Evolutionary conservation across 2,329 filamentous ascomycete genomes (phyloP).

Genomic region (Botryotinia narcissicola): DNA sequence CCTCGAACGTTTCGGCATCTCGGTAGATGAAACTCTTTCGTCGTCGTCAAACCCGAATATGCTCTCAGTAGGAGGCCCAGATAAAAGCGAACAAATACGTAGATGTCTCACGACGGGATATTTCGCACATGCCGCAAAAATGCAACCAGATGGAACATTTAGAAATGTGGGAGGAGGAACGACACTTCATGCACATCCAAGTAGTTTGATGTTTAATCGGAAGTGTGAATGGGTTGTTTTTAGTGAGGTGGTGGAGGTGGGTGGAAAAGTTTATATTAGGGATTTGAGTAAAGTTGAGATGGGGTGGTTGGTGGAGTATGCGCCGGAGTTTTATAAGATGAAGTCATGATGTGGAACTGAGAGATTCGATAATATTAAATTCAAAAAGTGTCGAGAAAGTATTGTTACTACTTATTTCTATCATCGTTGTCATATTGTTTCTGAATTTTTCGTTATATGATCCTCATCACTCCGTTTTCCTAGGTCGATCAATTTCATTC

Average conservation of each 20-base stretch:
- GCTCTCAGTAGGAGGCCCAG: constrained; percentile 42
- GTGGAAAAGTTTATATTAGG: constrained; percentile 82
- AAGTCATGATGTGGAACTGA: neutral
- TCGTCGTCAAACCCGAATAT: constrained; percentile 37
- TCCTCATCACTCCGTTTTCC: neutral
- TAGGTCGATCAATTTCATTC: neutral
- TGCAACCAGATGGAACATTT: constrained; percentile 92
- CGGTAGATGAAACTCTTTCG: constrained; percentile 61
- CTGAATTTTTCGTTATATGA: neutral
- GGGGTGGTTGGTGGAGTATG: constrained; percentile 87
- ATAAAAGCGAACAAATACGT: constrained; percentile 70
- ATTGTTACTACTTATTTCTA: neutral
- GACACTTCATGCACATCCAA: constrained; percentile 83
- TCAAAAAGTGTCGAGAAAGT: neutral
- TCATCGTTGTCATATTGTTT: neutral
- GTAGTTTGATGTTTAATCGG: constrained; percentile 90
- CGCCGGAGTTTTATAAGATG: constrained; percentile 75
- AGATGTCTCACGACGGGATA: constrained; percentile 86
- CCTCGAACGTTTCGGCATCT: constrained; percentile 78
- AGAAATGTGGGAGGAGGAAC: constrained; percentile 78
- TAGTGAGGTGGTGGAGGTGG: constrained; percentile 87
- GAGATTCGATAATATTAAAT: neutral
- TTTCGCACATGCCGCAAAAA: constrained; percentile 88
- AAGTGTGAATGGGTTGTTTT: constrained; percentile 98
- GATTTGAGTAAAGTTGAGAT: constrained; percentile 94